These are phyloP conservation scores for Colletotrichum destructivum DNA, from an alignment of 2,329 filamentous ascomycete species.

Conservation along the genomic window DNA sequence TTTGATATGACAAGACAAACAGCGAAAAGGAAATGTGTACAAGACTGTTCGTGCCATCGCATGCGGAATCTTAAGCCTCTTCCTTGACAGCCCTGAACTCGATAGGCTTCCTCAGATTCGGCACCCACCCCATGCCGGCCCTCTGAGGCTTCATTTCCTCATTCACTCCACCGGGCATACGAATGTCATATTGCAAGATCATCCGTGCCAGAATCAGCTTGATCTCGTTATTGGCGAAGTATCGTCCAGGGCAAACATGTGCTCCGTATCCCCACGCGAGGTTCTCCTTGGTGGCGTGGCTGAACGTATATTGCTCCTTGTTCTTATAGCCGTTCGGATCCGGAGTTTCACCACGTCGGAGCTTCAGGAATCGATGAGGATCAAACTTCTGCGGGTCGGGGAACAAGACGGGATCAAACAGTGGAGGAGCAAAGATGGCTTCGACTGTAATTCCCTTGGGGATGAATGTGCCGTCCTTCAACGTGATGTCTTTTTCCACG, in stretches of 20 bases:
- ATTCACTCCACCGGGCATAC: slow-evolving; percentile 18
- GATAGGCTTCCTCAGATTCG: slow-evolving; percentile 25
- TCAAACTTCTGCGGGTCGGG: slow-evolving; percentile 24
- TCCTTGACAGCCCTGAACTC: background rate
- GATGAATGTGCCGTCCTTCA: slow-evolving; percentile 31
- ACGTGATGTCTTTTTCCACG: slow-evolving; percentile 61
- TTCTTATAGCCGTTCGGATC: slow-evolving; percentile 26
- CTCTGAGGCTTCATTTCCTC: slow-evolving; percentile 30
- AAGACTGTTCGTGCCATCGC: background rate
- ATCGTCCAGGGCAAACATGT: slow-evolving; percentile 56
- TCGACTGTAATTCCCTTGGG: slow-evolving; percentile 55
- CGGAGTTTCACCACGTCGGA: slow-evolving; percentile 12
- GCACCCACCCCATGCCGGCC: slow-evolving; percentile 12
- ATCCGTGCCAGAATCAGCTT: slow-evolving; percentile 52
- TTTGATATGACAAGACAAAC: background rate
- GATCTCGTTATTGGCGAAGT: slow-evolving; percentile 55
- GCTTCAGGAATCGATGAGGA: slow-evolving; percentile 20
- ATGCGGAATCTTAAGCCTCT: too few relatives aligned
- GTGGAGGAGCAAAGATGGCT: slow-evolving; percentile 27
- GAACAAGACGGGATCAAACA: slow-evolving; percentile 16
- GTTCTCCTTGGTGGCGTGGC: slow-evolving; percentile 51
- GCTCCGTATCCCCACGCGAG: slow-evolving; percentile 53
- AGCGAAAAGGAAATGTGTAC: background rate
- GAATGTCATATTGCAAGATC: slow-evolving; percentile 50
- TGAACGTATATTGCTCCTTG: slow-evolving; percentile 53